Evolutionary conservation across 1,284 basidiomycete genomes (phyloP).

Genomic region (Ustilago esculenta): DNA sequence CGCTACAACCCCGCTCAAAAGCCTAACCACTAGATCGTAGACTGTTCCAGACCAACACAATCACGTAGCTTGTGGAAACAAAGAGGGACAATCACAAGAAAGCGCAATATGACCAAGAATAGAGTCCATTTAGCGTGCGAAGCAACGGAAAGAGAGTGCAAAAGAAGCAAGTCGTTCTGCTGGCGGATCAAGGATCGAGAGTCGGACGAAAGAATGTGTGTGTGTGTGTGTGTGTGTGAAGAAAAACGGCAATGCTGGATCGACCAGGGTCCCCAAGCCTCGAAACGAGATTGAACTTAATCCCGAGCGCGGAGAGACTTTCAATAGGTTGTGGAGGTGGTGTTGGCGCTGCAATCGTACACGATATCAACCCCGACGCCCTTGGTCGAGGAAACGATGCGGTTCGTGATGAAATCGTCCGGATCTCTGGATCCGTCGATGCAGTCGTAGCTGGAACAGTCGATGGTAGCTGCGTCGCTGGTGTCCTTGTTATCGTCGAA

Average conservation of each 20-base stretch:
- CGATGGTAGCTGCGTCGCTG: constrained; percentile 11
- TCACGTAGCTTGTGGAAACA: too few relatives aligned
- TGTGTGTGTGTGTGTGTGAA: background rate
- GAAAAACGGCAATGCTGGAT: constrained; percentile 2
- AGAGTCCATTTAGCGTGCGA: background rate
- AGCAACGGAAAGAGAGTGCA: background rate
- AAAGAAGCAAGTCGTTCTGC: too few relatives aligned
- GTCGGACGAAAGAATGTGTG: background rate
- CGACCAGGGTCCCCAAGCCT: constrained; percentile 10
- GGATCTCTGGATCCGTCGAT: constrained; percentile 28
- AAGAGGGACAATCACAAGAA: too few relatives aligned
- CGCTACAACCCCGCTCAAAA: constrained; percentile 28
- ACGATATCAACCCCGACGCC: constrained; percentile 30
- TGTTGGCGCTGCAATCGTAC: constrained; percentile 34
- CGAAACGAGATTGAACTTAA: too few relatives aligned
- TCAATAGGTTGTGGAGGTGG: constrained; percentile 16
- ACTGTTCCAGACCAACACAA: too few relatives aligned
- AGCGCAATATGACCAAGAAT: too few relatives aligned
- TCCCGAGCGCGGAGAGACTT: too few relatives aligned
- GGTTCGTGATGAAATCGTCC: constrained; percentile 31
- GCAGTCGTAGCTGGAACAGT: constrained; percentile 18
- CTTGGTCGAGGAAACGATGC: constrained; percentile 26
- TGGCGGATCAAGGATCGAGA: too few relatives aligned
- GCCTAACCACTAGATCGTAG: too few relatives aligned
- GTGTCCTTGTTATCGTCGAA: constrained; percentile 27